Conservation (phyloP, 169 alveolate species). For the Cryptosporidium viatorum region DNA sequence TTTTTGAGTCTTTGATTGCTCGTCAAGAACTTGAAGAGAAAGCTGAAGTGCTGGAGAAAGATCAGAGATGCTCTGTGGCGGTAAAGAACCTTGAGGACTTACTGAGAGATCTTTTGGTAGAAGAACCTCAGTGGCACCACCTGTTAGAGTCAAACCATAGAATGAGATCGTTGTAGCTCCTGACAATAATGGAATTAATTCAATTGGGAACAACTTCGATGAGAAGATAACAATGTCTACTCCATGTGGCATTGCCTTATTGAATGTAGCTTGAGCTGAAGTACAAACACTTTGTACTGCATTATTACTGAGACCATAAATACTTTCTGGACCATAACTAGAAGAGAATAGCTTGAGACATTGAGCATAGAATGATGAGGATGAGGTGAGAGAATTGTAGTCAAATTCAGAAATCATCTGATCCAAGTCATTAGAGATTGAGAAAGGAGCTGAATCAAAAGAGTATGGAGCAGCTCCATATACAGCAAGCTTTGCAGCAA, state of each 20-base stretch:
- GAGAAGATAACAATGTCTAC: conserved; percentile 66
- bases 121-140: conserved; percentile 10
- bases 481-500: conserved; percentile 65
- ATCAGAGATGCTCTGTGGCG: conserved; percentile 48
- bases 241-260: conserved; percentile 69
- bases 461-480: conserved; percentile 58
- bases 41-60: conserved; percentile 61
- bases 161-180: conserved; percentile 39
- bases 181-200: conserved; percentile 41
- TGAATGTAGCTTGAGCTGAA: conserved; percentile 29
- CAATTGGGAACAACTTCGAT: conserved; percentile 40
- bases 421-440: conserved; percentile 46
- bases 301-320: conserved; percentile 48
- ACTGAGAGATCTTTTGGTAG: conserved; percentile 59
- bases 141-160: conserved; percentile 12
- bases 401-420: conserved; percentile 62
- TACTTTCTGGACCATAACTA: conserved; percentile 65
- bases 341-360: conserved; percentile 33
- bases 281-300: conserved; percentile 70
- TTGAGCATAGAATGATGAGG: conserved; percentile 49
- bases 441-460: conserved; percentile 55
- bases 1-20: conserved; percentile 50
- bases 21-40: conserved; percentile 48
- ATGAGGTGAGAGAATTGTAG: conserved; percentile 26
- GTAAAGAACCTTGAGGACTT: conserved; percentile 1